A percentile compares a stretch with the other conserved stretches of the same genome.
Conservation (phyloP, 1,139 yeast species). For the Yamadazyma triangularis region DNA sequence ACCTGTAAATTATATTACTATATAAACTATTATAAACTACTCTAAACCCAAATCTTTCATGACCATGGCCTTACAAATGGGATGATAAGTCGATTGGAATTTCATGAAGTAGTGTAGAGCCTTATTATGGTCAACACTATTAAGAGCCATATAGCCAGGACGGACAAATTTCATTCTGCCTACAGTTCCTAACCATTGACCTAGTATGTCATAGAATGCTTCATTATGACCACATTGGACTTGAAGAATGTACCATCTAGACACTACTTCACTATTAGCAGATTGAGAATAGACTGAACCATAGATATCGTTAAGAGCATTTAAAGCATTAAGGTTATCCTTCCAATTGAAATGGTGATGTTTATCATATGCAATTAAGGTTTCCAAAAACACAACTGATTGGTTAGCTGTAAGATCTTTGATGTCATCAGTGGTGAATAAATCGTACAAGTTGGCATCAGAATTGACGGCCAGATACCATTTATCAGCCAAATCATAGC, state of each 20-base stretch:
- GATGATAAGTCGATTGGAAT: constrained; percentile 65
- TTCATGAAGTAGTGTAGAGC: constrained; percentile 64
- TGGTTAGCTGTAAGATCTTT: constrained; percentile 66
- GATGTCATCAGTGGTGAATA: constrained; percentile 40
- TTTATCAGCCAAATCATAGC: constrained; percentile 57
- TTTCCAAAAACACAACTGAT: constrained; percentile 72
- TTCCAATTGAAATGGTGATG: constrained; percentile 31
- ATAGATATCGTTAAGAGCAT: constrained; percentile 43
- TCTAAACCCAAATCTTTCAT: constrained; percentile 58
- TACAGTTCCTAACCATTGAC: constrained; percentile 84
- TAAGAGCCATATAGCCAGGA: constrained; percentile 71
- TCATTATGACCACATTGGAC: constrained; percentile 44
- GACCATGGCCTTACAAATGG: constrained; percentile 78
- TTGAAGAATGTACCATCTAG: constrained; percentile 70
- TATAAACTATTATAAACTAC: constrained; percentile 4
- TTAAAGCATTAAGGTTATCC: constrained; percentile 32
- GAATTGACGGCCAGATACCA: constrained; percentile 48
- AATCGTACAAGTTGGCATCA: constrained; percentile 6
- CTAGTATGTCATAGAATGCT: constrained; percentile 44
- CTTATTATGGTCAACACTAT: constrained; percentile 57
- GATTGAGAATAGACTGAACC: constrained; percentile 39
- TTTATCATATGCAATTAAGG: constrained; percentile 40
- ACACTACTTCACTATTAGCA: constrained; percentile 74
- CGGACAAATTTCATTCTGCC: constrained; percentile 95
- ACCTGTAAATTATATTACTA: no score